Evolutionary conservation across 305 asterid species (phyloP).

Genomic region (Fraxinus angustifolia): DNA sequence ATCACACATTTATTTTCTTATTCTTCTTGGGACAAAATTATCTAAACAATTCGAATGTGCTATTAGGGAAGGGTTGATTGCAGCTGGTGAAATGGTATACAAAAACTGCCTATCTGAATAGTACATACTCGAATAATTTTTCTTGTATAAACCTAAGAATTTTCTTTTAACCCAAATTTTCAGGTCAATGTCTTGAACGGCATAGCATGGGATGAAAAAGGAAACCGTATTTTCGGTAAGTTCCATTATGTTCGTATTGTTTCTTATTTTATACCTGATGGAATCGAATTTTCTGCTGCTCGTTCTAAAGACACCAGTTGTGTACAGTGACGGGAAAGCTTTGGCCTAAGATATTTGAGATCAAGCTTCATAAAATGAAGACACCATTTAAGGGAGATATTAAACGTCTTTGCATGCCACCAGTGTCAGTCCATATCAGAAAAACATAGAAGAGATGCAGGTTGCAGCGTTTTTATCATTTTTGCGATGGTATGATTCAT

Average conservation of each 20-base stretch:
- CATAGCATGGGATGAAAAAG: conserved; percentile 63
- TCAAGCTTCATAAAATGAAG: conserved; percentile 42
- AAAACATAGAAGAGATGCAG: conserved; percentile 9
- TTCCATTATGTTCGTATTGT: neutral
- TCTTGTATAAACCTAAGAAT: neutral
- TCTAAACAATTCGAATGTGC: conserved; percentile 13
- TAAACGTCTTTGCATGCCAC: conserved; percentile 40
- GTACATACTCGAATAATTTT: neutral
- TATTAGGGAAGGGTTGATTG: conserved; percentile 45
- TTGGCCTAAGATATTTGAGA: conserved; percentile 71
- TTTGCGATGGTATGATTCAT: neutral
- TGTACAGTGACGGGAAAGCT: conserved; percentile 67
- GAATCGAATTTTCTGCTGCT: neutral
- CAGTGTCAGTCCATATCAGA: conserved; percentile 27
- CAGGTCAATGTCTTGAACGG: conserved; percentile 71
- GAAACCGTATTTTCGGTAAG: conserved; percentile 53
- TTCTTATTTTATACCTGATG: neutral
- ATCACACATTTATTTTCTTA: neutral
- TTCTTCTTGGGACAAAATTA: conserved; percentile 8
- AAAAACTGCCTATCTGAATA: neutral
- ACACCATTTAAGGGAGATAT: conserved; percentile 42
- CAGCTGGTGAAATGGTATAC: conserved; percentile 51
- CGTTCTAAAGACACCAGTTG: neutral
- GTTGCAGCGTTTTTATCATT: neutral
- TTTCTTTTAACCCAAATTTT: conserved; percentile 13